Base-by-base conservation (phyloP, 371 early-diverging fungal species). In the Mortierella sp. region DNA sequence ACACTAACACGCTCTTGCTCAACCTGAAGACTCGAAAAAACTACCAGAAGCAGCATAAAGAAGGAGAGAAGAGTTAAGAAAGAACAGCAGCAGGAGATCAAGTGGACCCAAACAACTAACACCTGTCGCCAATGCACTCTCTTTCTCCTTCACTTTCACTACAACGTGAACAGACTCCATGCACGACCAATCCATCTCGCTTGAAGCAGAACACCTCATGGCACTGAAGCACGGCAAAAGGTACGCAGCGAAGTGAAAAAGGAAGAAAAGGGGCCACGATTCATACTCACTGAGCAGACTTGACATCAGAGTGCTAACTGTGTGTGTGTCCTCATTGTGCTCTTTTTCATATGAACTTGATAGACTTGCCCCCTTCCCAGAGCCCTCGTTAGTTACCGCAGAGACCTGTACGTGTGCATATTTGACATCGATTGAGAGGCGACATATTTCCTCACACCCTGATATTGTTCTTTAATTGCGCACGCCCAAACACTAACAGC, bases 121-220 rank as follows among this genome's bases (percentile, higher is more conserved):
- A 27, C 27, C 51, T 51, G 29, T 72, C 41, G 1, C 14, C 32
- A n/a, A 5, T 6, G 21, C 46, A 72, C 14, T 49, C 58, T 29
- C 10, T 0, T 48, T 55, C 18, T 7, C 27, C 70, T 44, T 51
- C 48, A 12, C 12, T 38, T 3, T 27, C 4, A 11, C 18, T 18
- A 38, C 35, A 32, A 27, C 48, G 14, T 54, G n/a, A 38, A 48
- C 56, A 54, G 46, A 65, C 54, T 29, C 58, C 4, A 78, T 79
- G 74, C 76, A 77, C n/a, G 77, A 83, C 77, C 75, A 79, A 27
- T 77, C 81, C 44, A 58, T 58, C 35, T 72, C 78, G 18, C 41
- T 84, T 70, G 84, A 84, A 43, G 81, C 81, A 46, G 84, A 84
- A 51, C 84, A 84, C 72, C 70, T 84, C 43, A 81, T 84, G 84